These are phyloP conservation scores for Umbellularia californica DNA, from an alignment of 164 flowering plant genomes.

Conservation along the genomic window DNA sequence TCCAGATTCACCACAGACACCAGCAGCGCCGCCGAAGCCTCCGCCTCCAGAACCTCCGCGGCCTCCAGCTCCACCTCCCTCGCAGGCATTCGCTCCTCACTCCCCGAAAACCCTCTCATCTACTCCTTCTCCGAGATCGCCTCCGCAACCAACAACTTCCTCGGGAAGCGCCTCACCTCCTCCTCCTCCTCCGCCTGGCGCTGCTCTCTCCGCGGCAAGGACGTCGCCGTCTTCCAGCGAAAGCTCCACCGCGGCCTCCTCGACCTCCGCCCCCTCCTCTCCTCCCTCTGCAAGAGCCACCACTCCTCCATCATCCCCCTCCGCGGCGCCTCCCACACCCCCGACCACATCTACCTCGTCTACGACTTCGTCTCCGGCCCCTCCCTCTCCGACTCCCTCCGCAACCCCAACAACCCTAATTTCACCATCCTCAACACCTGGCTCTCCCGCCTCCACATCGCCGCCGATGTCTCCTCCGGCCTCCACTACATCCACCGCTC, in stretches of 20 bases:
- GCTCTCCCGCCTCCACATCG: slow-evolving; percentile 76
- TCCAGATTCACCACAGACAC: neutral
- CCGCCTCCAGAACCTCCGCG: slow-evolving; percentile 9
- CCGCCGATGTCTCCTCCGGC: slow-evolving; percentile 75
- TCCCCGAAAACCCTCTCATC: slow-evolving; percentile 38
- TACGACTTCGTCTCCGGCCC: slow-evolving; percentile 69
- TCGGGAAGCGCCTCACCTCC: slow-evolving; percentile 35
- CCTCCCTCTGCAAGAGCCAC: slow-evolving; percentile 55
- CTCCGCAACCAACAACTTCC: slow-evolving; percentile 49
- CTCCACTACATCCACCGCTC: slow-evolving; percentile 78
- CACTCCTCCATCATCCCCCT: slow-evolving; percentile 60
- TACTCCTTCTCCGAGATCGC: slow-evolving; percentile 48
- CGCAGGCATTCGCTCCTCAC: slow-evolving; percentile 28
- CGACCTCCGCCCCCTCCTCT: slow-evolving; percentile 30
- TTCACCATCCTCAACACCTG: slow-evolving; percentile 68
- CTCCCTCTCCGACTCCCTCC: slow-evolving; percentile 46
- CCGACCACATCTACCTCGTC: slow-evolving; percentile 61
- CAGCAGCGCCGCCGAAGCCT: neutral
- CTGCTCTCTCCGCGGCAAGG: slow-evolving; percentile 43
- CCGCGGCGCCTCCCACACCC: slow-evolving; percentile 63
- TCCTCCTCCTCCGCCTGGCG: slow-evolving; percentile 69
- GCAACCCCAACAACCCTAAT: slow-evolving; percentile 54
- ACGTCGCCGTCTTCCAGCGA: slow-evolving; percentile 54
- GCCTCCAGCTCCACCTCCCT: slow-evolving; percentile 23
- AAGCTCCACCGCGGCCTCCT: slow-evolving; percentile 42